phyloP scores from a whole-genome alignment of 23 red algal species.

The Gracilaria domingensis region DNA sequence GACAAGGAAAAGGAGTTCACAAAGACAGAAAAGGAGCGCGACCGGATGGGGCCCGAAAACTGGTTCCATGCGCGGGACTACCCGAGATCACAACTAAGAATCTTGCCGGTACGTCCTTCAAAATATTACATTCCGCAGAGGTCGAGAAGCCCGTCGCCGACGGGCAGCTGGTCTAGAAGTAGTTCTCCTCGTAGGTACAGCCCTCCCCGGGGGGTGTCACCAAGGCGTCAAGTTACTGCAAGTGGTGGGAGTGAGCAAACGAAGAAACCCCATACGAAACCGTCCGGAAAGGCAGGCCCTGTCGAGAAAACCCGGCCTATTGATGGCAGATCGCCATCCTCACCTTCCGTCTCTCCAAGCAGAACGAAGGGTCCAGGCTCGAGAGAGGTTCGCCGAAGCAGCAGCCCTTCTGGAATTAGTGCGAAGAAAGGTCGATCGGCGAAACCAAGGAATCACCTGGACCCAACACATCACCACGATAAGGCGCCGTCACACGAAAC shows the following conservation, averaged over 20 bases:
- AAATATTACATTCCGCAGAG: slow-evolving; percentile 57
- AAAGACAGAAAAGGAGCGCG: slow-evolving; percentile 64
- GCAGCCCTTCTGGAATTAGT: not conserved
- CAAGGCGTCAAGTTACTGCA: no score
- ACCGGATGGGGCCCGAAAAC: slow-evolving; percentile 58
- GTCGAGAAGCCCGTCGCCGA: slow-evolving; percentile 28
- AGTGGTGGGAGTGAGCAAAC: not conserved
- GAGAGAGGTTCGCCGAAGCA: not conserved
- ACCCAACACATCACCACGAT: slow-evolving; percentile 28
- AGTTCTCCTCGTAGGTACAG: not conserved
- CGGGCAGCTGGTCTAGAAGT: not conserved
- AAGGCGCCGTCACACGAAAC: slow-evolving; percentile 5
- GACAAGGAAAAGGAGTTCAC: slow-evolving; percentile 72
- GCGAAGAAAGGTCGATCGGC: not conserved
- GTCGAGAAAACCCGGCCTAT: not conserved
- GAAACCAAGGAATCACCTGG: not conserved
- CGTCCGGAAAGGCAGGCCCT: not conserved
- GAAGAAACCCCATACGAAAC: not conserved
- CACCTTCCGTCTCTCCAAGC: not conserved
- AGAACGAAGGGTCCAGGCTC: not conserved
- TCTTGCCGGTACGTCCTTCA: slow-evolving; percentile 63
- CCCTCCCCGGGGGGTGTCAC: not conserved
- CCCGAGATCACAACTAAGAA: slow-evolving; percentile 39
- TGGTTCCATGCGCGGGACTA: slow-evolving; percentile 73
- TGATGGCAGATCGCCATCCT: not conserved